phyloP scores from a whole-genome alignment of 2,329 filamentous ascomycete species.

The Fusarium cyanostomum region DNA sequence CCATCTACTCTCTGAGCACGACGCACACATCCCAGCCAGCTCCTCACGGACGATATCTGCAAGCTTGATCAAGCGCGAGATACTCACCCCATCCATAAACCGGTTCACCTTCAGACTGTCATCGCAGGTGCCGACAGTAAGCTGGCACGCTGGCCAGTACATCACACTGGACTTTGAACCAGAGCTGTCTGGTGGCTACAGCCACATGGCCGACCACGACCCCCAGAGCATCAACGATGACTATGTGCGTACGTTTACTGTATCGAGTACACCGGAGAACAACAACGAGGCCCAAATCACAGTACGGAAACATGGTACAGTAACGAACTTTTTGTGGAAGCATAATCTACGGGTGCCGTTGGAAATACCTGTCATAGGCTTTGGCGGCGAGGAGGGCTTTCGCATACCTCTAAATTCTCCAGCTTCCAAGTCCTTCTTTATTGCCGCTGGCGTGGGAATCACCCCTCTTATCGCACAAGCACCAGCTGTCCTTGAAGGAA shows the following conservation, averaged over 20 bases:
- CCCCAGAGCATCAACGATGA: conserved; percentile 86
- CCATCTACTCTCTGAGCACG: conserved; percentile 67
- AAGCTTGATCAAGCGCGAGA: conserved; percentile 65
- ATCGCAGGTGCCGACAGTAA: conserved; percentile 27
- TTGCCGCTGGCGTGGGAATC: conserved; percentile 84
- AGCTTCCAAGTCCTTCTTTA: conserved; percentile 60
- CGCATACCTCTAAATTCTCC: conserved; percentile 43
- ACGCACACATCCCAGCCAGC: conserved; percentile 20
- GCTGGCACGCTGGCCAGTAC: conserved; percentile 78
- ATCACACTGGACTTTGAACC: conserved; percentile 76
- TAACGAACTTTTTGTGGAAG: conserved; percentile 71
- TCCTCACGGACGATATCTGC: conserved; percentile 52
- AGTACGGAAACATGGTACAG: conserved; percentile 72
- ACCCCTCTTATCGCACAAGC: conserved; percentile 81
- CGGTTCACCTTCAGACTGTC: conserved; percentile 65
- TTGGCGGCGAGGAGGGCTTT: conserved; percentile 70
- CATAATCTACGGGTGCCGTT: conserved; percentile 63
- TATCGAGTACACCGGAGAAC: conserved; percentile 67
- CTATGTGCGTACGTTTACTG: conserved; percentile 83
- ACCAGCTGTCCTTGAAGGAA: conserved; percentile 53
- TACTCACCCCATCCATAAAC: conserved; percentile 72
- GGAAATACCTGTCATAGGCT: conserved; percentile 74
- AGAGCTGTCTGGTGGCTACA: conserved; percentile 77
- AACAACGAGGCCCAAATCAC: conserved; percentile 74
- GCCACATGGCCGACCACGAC: conserved; percentile 85